Evolutionary conservation across 139 green algal species (phyloP).

Genomic region (Eudorina sp.): DNA sequence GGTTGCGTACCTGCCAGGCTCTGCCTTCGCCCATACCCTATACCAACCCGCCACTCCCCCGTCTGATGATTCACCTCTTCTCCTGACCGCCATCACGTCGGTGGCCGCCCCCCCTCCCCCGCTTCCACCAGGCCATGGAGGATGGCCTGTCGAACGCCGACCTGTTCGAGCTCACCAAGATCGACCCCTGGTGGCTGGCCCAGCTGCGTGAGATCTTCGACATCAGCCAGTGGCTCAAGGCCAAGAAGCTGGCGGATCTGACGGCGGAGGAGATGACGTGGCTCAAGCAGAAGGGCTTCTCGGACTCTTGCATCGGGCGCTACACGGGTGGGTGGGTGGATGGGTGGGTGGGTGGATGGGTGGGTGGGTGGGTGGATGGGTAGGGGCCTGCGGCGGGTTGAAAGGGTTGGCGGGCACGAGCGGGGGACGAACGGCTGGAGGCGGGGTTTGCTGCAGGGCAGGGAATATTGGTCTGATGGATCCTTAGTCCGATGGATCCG

Average conservation of each 20-base stretch:
- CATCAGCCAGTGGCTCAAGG: conserved; percentile 78
- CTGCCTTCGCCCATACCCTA: too few relatives aligned
- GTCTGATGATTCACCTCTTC: too few relatives aligned
- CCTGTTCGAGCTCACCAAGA: conserved; percentile 91
- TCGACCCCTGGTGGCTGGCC: conserved; percentile 97
- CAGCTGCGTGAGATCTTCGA: conserved; percentile 85
- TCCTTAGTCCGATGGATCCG: not conserved
- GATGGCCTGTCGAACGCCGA: conserved; percentile 88
- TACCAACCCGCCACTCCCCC: too few relatives aligned
- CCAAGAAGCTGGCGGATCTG: conserved; percentile 78
- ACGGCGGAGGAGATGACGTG: conserved; percentile 82
- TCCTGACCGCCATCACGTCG: too few relatives aligned
- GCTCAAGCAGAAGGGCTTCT: conserved; percentile 92
- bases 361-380: not conserved
- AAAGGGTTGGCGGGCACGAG: too few relatives aligned
- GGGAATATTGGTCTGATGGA: not conserved
- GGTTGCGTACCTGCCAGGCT: too few relatives aligned
- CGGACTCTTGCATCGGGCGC: conserved; percentile 90
- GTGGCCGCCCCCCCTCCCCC: too few relatives aligned
- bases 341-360: not conserved
- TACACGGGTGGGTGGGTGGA: conserved; percentile 17
- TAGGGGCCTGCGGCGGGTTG: too few relatives aligned
- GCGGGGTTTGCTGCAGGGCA: too few relatives aligned
- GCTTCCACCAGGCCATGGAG: conserved; percentile 75
- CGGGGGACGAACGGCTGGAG: too few relatives aligned